Conservation (phyloP, 805 yeast species). For the Starmerella tilneyi region DNA sequence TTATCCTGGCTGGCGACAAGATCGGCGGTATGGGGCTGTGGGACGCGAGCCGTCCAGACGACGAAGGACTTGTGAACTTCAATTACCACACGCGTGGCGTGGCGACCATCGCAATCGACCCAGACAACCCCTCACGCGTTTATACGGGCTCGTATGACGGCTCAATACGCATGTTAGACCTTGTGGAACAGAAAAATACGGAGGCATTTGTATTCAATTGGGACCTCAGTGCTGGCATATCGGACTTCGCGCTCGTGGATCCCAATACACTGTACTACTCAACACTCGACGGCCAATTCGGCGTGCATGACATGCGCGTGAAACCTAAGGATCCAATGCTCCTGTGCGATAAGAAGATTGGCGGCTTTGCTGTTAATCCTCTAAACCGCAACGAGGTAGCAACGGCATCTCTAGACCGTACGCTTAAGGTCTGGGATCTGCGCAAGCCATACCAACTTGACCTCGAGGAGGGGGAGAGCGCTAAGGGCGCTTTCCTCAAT, state of each 20-base stretch:
- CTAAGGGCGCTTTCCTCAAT: conserved; percentile 27
- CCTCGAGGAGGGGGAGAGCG: conserved; percentile 17
- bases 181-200: conserved; percentile 47
- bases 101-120: conserved; percentile 49
- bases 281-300: conserved; percentile 71
- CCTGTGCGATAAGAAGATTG: conserved; percentile 82
- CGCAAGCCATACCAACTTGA: conserved; percentile 33
- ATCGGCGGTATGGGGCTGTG: conserved; percentile 81
- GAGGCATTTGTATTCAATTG: conserved; percentile 52
- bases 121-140: conserved; percentile 43
- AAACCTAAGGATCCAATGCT: conserved; percentile 31
- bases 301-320: conserved; percentile 56
- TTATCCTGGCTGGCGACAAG: conserved; percentile 81
- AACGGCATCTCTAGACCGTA: conserved; percentile 81
- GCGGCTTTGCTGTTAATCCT: conserved; percentile 79
- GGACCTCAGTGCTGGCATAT: conserved; percentile 46
- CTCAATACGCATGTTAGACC: conserved; percentile 61
- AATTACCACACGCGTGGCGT: conserved; percentile 69
- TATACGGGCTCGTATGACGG: conserved; percentile 81
- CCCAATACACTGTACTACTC: conserved; percentile 56
- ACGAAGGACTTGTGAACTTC: conserved; percentile 44
- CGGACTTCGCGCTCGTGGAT: conserved; percentile 58
- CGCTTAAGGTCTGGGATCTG: conserved; percentile 78
- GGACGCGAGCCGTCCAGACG: conserved; percentile 48
- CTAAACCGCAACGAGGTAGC: conserved; percentile 53